Conservation (phyloP, 2,329 filamentous ascomycete genomes). For the Colletotrichum scovillei region DNA sequence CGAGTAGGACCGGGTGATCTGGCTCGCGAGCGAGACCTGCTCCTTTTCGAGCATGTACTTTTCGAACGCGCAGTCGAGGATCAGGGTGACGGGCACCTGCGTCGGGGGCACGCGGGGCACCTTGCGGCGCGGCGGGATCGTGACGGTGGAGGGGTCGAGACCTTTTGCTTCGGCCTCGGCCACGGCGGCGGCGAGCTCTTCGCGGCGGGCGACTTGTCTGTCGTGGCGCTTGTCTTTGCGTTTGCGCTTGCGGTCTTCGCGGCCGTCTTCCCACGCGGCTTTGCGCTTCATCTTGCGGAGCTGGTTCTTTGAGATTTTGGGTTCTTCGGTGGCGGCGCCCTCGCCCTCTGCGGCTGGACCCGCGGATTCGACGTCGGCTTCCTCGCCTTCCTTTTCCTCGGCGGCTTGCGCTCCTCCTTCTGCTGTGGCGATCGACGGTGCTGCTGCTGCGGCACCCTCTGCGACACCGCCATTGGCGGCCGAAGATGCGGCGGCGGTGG, state of each 20-base stretch:
- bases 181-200: slow-evolving; percentile 61
- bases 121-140: slow-evolving; percentile 40
- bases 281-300: slow-evolving; percentile 81
- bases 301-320: slow-evolving; percentile 82
- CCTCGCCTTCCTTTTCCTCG: not conserved
- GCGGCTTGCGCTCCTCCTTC: slow-evolving; percentile 10
- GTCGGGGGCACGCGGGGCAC: slow-evolving; percentile 49
- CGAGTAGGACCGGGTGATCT: slow-evolving; percentile 89
- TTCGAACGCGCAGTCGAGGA: slow-evolving; percentile 95
- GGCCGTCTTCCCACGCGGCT: slow-evolving; percentile 80
- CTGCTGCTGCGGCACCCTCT: not conserved
- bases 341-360: not conserved
- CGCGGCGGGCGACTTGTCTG: slow-evolving; percentile 59
- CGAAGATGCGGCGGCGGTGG: not conserved
- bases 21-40: slow-evolving; percentile 81
- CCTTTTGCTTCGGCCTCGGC: slow-evolving; percentile 55
- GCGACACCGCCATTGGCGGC: slow-evolving; percentile 16
- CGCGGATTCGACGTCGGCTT: not conserved
- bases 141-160: slow-evolving; percentile 51
- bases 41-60: slow-evolving; percentile 90
- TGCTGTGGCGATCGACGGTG: not conserved
- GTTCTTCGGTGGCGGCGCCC: not conserved
- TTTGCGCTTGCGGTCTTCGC: slow-evolving; percentile 65
- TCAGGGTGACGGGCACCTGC: slow-evolving; percentile 80
- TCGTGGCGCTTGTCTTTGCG: slow-evolving; percentile 67